Percentiles rank a stretch among this genome's conserved stretches.
Conservation (phyloP, 192 early-diverging fungal species). For the Rhizoclosmatium sp. region DNA sequence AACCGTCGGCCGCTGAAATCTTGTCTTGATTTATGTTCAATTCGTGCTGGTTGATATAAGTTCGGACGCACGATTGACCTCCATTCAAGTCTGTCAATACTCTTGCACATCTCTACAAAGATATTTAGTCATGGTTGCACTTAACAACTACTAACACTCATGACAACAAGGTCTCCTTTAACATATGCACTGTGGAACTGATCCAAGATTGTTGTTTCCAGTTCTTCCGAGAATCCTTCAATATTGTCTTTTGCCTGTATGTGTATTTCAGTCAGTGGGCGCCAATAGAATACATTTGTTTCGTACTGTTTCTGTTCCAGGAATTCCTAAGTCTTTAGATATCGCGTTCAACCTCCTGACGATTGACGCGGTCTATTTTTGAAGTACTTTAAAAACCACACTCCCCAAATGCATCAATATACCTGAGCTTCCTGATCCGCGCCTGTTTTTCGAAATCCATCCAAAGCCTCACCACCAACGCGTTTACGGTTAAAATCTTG, state of each 20-base stretch:
- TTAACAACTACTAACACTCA: constrained; percentile 67
- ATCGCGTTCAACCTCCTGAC: constrained; percentile 85
- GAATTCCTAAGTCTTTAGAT: constrained; percentile 80
- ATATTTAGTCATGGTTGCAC: neutral
- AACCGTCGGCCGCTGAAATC: constrained; percentile 35
- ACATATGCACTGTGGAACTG: constrained; percentile 88
- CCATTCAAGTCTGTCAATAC: constrained; percentile 95
- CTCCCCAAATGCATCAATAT: neutral
- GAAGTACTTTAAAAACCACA: neutral
- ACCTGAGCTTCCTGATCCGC: constrained; percentile 87
- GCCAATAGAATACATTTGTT: neutral
- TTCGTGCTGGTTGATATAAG: constrained; percentile 96
- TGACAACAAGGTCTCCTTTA: constrained; percentile 73
- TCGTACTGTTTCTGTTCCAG: constrained; percentile 63
- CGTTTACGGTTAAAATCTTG: constrained; percentile 79
- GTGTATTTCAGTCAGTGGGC: neutral
- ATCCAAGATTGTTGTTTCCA: constrained; percentile 89
- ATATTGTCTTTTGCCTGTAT: constrained; percentile 80
- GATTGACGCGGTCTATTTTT: constrained; percentile 78
- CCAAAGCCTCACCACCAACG: constrained; percentile 75
- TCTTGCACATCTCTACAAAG: constrained; percentile 80
- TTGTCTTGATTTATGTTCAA: constrained; percentile 82
- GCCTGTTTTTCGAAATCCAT: constrained; percentile 74
- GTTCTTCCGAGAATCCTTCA: constrained; percentile 90
- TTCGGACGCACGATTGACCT: constrained; percentile 90